Percentiles rank a stretch among this genome's conserved stretches.
Evolutionary conservation across 2,329 filamentous ascomycete species (phyloP).

Genomic region (Sphaerostilbella broomeana): DNA sequence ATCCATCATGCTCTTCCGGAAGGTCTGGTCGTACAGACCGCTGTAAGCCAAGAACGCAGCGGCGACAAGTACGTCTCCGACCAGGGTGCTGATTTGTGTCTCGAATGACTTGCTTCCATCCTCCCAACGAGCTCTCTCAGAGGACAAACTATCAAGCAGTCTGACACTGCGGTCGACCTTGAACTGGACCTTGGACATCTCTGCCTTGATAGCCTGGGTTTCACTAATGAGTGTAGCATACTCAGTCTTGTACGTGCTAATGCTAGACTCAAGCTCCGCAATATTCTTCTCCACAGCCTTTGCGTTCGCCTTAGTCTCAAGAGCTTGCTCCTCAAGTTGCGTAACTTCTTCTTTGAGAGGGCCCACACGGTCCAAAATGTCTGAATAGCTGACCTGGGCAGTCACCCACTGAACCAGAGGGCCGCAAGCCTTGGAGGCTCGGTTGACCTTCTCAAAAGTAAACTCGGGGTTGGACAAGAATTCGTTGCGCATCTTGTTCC

Average conservation of each 20-base stretch:
- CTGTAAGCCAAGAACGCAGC: slow-evolving; percentile 95
- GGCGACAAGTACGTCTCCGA: slow-evolving; percentile 93
- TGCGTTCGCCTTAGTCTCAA: slow-evolving; percentile 89
- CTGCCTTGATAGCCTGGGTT: slow-evolving; percentile 91
- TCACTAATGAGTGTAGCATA: slow-evolving; percentile 95
- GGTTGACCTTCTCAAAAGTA: slow-evolving; percentile 92
- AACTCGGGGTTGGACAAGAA: slow-evolving; percentile 92
- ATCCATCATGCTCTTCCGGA: slow-evolving; percentile 95
- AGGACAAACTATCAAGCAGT: slow-evolving; percentile 88
- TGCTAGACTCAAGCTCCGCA: slow-evolving; percentile 75
- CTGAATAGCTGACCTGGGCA: slow-evolving; percentile 96
- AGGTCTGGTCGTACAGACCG: slow-evolving; percentile 95
- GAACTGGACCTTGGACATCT: slow-evolving; percentile 94
- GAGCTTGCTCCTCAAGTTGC: slow-evolving; percentile 76
- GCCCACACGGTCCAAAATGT: slow-evolving; percentile 89
- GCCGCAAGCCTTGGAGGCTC: slow-evolving; percentile 92
- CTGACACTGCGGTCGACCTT: slow-evolving; percentile 96
- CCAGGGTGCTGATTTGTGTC: slow-evolving; percentile 91
- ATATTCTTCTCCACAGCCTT: slow-evolving; percentile 88
- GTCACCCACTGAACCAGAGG: slow-evolving; percentile 95
- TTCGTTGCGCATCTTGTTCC: slow-evolving; percentile 85
- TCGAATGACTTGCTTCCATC: slow-evolving; percentile 97
- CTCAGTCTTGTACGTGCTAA: slow-evolving; percentile 90
- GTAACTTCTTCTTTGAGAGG: slow-evolving; percentile 86
- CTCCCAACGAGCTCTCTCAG: slow-evolving; percentile 90